Evolutionary conservation across 2,329 filamentous ascomycete species (phyloP).

Genomic region (Blumeria hordei): DNA sequence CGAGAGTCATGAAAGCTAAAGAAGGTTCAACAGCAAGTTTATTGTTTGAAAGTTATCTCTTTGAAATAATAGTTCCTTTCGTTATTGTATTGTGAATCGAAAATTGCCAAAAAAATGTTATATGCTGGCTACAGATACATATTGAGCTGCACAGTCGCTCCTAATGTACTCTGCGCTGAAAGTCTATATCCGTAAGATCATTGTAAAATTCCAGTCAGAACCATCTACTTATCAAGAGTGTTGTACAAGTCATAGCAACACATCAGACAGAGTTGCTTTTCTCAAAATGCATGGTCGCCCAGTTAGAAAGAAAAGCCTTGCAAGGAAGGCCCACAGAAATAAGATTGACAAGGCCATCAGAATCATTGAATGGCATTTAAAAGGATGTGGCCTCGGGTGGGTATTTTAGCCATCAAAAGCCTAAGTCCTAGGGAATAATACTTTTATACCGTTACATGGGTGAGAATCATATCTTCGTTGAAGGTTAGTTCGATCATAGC

Average conservation of each 20-base stretch:
- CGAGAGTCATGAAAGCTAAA: too few species aligned
- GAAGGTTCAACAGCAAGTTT: too few species aligned
- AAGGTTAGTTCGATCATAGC: constrained; percentile 10
- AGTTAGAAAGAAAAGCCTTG: constrained; percentile 7
- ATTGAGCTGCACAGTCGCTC: constrained; percentile 14
- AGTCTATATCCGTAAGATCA: constrained; percentile 10
- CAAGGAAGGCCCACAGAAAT: constrained; percentile 3
- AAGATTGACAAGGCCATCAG: too few species aligned
- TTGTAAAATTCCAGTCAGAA: constrained; percentile 8
- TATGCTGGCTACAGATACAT: constrained; percentile 14
- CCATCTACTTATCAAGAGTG: constrained; percentile 13
- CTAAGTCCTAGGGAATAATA: constrained; percentile 12
- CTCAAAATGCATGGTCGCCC: constrained; percentile 11
- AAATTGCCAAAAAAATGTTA: neutral
- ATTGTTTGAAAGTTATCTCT: too few species aligned
- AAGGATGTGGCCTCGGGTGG: neutral
- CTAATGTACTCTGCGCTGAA: constrained; percentile 13
- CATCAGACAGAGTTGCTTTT: constrained; percentile 6
- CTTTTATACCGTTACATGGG: constrained; percentile 17
- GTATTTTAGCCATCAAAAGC: constrained; percentile 1
- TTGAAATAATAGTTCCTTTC: too few species aligned
- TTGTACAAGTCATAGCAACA: constrained; percentile 15
- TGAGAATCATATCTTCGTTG: constrained; percentile 16
- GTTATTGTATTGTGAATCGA: too few species aligned
- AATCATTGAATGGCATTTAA: too few species aligned